phyloP scores from a whole-genome alignment of 2,329 filamentous ascomycete species.

The Claviceps humidiphila region DNA sequence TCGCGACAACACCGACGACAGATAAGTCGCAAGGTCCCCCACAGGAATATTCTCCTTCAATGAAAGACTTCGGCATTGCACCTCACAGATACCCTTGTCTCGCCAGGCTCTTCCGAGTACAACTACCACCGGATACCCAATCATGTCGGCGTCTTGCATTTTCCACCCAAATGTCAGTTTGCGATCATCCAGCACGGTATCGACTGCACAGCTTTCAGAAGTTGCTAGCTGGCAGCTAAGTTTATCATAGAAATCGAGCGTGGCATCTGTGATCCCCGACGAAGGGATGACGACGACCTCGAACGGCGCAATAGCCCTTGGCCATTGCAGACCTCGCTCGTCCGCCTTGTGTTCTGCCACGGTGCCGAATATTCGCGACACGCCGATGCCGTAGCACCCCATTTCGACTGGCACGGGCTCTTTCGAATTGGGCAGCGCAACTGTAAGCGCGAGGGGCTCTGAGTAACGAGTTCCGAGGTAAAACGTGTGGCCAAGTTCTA shows the following conservation, averaged over 20 bases:
- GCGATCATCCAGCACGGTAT: slow-evolving; percentile 65
- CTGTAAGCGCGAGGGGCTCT: slow-evolving; percentile 52
- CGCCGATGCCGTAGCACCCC: slow-evolving; percentile 93
- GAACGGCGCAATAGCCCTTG: slow-evolving; percentile 72
- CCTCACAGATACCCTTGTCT: slow-evolving; percentile 47
- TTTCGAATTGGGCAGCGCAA: slow-evolving; percentile 27
- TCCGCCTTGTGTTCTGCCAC: slow-evolving; percentile 67
- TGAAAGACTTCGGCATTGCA: slow-evolving; percentile 61
- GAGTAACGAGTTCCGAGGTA: slow-evolving; percentile 85
- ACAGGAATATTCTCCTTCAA: slow-evolving; percentile 46
- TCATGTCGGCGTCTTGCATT: slow-evolving; percentile 74
- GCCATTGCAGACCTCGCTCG: slow-evolving; percentile 71
- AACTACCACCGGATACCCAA: slow-evolving; percentile 76
- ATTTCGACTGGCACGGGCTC: slow-evolving; percentile 56
- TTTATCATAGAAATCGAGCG: slow-evolving; percentile 48
- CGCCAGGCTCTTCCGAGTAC: slow-evolving; percentile 63
- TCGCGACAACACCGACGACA: slow-evolving; percentile 31
- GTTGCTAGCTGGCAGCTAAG: slow-evolving; percentile 22
- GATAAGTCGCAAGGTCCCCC: slow-evolving; percentile 27
- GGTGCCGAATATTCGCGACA: slow-evolving; percentile 80
- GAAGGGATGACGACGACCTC: slow-evolving; percentile 55
- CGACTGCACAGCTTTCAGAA: slow-evolving; percentile 26
- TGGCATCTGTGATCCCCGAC: slow-evolving; percentile 32
- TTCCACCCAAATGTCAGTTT: slow-evolving; percentile 64
- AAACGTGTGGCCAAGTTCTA: slow-evolving; percentile 93